Evolutionary conservation across 352 stramenopile genomes (phyloP).

Genomic region (Globisporangium camurandrum): DNA sequence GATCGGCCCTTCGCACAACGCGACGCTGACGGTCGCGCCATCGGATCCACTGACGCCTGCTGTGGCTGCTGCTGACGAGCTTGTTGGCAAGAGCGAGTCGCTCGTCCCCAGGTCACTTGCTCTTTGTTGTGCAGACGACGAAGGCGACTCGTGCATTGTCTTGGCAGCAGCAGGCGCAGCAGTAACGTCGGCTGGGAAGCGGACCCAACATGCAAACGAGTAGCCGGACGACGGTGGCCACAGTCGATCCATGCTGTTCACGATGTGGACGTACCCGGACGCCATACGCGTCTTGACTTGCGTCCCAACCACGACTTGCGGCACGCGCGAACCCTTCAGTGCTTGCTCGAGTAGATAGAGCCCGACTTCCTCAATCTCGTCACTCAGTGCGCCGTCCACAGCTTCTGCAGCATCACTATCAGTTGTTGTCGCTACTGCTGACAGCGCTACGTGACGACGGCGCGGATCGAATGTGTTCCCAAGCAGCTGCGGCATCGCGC

Average conservation of each 20-base stretch:
- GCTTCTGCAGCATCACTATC: not conserved
- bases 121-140: not conserved
- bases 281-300: conserved; percentile 38
- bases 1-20: conserved; percentile 56
- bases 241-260: conserved; percentile 43
- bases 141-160: too few species aligned
- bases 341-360: conserved; percentile 33
- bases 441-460: not conserved
- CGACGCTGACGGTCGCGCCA: conserved; percentile 19
- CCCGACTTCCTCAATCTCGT: conserved; percentile 25
- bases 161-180: not conserved
- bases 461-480: conserved; percentile 9
- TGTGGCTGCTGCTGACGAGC: not conserved
- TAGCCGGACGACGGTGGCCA: conserved; percentile 73
- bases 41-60: not conserved
- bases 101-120: not conserved
- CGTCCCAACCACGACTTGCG: conserved; percentile 48
- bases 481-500: conserved; percentile 40
- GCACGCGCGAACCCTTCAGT: conserved; percentile 35
- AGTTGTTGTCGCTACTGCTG: conserved; percentile 5
- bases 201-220: conserved; percentile 69
- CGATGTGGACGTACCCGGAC: conserved; percentile 56
- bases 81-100: not conserved
- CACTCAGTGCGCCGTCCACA: not conserved
- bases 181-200: conserved; percentile 24